Evolutionary conservation across 306 rosid genomes (phyloP), one percentile per base, ranked within the genome.

Genomic region (Vicia faba): DNA sequence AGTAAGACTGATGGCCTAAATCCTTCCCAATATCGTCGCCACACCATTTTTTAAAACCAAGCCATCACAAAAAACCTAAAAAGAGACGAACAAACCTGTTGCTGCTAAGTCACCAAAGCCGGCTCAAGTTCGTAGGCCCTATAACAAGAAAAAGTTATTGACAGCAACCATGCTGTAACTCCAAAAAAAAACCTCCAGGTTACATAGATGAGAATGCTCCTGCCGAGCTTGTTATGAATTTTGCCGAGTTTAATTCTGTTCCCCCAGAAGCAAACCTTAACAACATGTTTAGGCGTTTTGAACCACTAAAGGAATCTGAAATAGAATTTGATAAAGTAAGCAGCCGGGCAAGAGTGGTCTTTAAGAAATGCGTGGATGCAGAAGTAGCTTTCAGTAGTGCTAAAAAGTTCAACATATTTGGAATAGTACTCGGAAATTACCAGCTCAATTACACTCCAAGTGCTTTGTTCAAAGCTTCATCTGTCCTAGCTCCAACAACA

Each of bases 261-360:
- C 98, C 97, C 35, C 83, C 89, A 69, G 97, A 88, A 78, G 28
- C 81, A 38, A 86, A 60, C 78, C 82, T 93, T 72, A 93, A 87
- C 72, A 93, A 68, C 73, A 89, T 84, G 91, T 93, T 93, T 79
- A 84, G 75, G 87, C 89, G 87, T 31, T 93, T 93, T 82, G 98
- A 97, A 69, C 93, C 97, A n/a, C 73, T 93, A 10, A 86, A 80
- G 81, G 93, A 87, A 78, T 80, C 83, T 56, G 97, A 93, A 79
- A 93, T 97, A 55, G 98, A 89, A 79, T 96, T 93, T 45, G 96
- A 89, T 75, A 80, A 87, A 36, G 81, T 87, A 72, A 86, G 87
- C 69, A 82, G 97, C 66, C 95, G 96, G 62, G 98, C 98, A 8
- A 86, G 96, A 80, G 98, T 93, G 69, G 86, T 93, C 70, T 93